Base-by-base conservation (phyloP, 2,329 filamentous ascomycete species). In the Sporothrix variecibatus region DNA sequence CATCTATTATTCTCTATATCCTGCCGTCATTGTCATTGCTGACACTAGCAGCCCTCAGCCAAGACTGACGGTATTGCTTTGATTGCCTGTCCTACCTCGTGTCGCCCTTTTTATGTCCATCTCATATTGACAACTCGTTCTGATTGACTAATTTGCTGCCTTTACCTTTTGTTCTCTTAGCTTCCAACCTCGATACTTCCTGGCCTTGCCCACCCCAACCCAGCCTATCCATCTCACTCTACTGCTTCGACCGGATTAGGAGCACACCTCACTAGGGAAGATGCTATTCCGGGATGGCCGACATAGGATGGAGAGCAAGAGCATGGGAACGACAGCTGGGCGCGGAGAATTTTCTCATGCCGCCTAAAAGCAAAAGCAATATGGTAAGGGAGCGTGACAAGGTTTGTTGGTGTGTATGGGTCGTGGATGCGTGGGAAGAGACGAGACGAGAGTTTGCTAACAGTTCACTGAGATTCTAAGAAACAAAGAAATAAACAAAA, bases 21-120 rank as follows among this genome's bases (percentile, higher is more conserved):
- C 43, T 53, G 69, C 69, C 69, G 51, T n/a, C 34, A n/a, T 71
- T 71, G 53, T 71, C 69, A 71, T 60, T 17, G 69, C 51, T 60
- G 53, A 46, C 23, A 71, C 38, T 28, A 58, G 38, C 70, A 62
- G 9, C 43, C 20, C 43, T 72, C 9, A 17, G 56, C 56, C 28
- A 72, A 49, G 40, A 17, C 53, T 40, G 11, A 49, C 70, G 70
- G 70, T 40, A 72, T 72, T 62, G 70, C 56, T 53, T 64, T 51
- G 5, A 64, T 72, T 64, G 40, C 8, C 40, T 40, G 12, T 38
- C 53, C 69, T 49, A 28, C 51, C 53, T 71, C 38, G 26, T 51
- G 26, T 49, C 40, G 23, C 31, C 60, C 26, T 71, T 26, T 7
- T 17, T 69, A 9, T n/a, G n/a, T 38, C 2, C 23, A 12, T 46